These are phyloP conservation scores for Boletales sp. DNA, from an alignment of 768 basidiomycete species.

Conservation along the genomic window DNA sequence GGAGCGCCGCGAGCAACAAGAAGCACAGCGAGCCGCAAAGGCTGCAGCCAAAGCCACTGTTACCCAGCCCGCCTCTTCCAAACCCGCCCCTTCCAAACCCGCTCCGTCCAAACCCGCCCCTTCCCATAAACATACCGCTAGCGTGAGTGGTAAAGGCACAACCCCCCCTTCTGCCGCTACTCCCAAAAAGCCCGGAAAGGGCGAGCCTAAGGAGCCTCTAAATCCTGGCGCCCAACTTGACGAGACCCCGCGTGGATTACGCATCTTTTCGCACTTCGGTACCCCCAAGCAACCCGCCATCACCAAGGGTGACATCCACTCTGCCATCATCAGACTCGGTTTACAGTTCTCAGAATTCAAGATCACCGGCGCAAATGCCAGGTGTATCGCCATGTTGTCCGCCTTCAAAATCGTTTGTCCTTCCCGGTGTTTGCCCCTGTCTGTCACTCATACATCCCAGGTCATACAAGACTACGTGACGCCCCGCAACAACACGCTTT, in stretches of 20 bases:
- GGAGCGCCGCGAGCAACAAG: conserved; percentile 75
- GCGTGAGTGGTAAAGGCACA: conserved; percentile 19
- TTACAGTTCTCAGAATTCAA: conserved; percentile 90
- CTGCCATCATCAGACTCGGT: conserved; percentile 80
- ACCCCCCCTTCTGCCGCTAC: conserved; percentile 10
- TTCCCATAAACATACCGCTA: conserved; percentile 23
- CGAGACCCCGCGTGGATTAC: conserved; percentile 53
- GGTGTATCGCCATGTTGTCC: conserved; percentile 88
- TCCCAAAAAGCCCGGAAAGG: conserved; percentile 22
- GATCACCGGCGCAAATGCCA: conserved; percentile 91
- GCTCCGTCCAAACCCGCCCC: conserved; percentile 16
- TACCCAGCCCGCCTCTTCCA: conserved; percentile 18
- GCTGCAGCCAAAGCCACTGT: conserved; percentile 40
- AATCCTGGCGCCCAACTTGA: conserved; percentile 31
- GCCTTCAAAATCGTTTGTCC: conserved; percentile 84
- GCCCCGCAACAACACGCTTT: conserved; percentile 80
- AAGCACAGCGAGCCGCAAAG: conserved; percentile 79
- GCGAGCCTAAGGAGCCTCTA: conserved; percentile 24
- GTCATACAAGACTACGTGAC: conserved; percentile 90
- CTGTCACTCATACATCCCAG: conserved; percentile 36
- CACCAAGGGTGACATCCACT: conserved; percentile 87
- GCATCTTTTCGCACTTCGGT: conserved; percentile 86
- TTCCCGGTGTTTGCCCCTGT: neutral
- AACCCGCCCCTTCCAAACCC: conserved; percentile 25
- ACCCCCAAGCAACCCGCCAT: conserved; percentile 53